Conservation (phyloP, 805 yeast genomes). For the Lipomyces sp. region DNA sequence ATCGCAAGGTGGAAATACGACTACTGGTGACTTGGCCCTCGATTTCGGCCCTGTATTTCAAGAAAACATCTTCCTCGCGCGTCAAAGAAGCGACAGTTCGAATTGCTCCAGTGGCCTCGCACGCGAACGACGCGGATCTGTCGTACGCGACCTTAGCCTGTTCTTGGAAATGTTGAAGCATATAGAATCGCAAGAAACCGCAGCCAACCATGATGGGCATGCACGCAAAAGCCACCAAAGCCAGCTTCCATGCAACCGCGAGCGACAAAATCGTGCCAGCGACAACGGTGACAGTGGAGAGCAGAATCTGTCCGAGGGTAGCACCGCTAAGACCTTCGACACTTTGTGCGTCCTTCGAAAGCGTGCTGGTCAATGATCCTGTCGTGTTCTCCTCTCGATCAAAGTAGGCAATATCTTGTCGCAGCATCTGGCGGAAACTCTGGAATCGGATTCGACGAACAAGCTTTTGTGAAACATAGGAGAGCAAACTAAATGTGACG, state of each 20-base stretch:
- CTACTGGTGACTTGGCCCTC: conserved; percentile 43
- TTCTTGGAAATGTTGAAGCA: conserved; percentile 45
- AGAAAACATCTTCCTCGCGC: conserved; percentile 48
- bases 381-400: conserved; percentile 41
- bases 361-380: conserved; percentile 40
- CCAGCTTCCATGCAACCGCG: conserved; percentile 50
- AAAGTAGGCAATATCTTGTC: conserved; percentile 43
- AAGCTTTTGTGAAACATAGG: conserved; percentile 35
- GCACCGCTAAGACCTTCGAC: conserved; percentile 44
- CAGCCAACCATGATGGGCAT: conserved; percentile 46
- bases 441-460: conserved; percentile 40
- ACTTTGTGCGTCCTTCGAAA: conserved; percentile 42
- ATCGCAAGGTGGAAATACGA: conserved; percentile 31
- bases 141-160: conserved; percentile 48
- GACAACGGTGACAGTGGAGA: conserved; percentile 46
- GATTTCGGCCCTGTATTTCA: conserved; percentile 38
- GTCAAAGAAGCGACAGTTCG: conserved; percentile 51
- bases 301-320: conserved; percentile 43
- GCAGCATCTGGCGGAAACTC: conserved; percentile 40
- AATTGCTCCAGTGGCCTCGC: conserved; percentile 50
- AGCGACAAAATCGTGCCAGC: conserved; percentile 48
- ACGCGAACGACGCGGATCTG: conserved; percentile 49
- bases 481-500: conserved; percentile 47
- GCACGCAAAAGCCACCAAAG: conserved; percentile 49
- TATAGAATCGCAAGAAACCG: conserved; percentile 48